Conservation (phyloP, 306 rosid genomes). For the Glycine latifolia region DNA sequence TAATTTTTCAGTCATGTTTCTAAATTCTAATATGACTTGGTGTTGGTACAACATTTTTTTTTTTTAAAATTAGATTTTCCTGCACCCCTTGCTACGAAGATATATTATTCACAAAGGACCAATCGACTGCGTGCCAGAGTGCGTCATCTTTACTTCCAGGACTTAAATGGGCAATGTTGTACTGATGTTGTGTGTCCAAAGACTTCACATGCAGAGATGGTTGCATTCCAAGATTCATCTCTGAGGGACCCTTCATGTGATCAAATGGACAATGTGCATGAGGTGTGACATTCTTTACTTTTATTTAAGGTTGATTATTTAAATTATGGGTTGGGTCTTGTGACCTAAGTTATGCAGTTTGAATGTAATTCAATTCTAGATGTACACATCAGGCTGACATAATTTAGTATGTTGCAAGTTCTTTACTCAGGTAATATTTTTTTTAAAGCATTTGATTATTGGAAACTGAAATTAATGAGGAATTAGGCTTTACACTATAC, state of each 20-base stretch:
- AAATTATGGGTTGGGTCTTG: conserved; percentile 13
- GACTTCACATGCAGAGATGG: conserved; percentile 47
- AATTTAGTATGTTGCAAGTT: conserved; percentile 12
- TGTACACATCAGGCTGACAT: conserved; percentile 23
- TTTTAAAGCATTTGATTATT: background rate
- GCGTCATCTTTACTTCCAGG: conserved; percentile 67
- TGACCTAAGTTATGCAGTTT: background rate
- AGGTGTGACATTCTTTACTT: conserved; percentile 55
- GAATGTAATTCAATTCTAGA: background rate
- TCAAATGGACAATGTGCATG: conserved; percentile 47
- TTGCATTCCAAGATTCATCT: conserved; percentile 49
- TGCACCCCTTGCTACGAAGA: conserved; percentile 89
- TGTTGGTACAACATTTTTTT: conserved; percentile 32
- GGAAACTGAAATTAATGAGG: conserved; percentile 20
- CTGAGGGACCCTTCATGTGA: conserved; percentile 51
- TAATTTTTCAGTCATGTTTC: conserved; percentile 43
- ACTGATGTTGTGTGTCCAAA: conserved; percentile 51
- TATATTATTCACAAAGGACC: conserved; percentile 84
- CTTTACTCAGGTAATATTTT: background rate
- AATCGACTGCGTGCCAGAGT: conserved; percentile 76
- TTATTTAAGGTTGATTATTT: conserved; percentile 25
- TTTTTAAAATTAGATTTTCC: conserved; percentile 68
- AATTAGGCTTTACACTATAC: background rate
- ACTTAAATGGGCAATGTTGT: conserved; percentile 59
- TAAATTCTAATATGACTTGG: background rate